Evolutionary conservation across 2,329 filamentous ascomycete species (phyloP), one percentile per base, ranked within the genome.

Genomic region (Falciphora oryzae): DNA sequence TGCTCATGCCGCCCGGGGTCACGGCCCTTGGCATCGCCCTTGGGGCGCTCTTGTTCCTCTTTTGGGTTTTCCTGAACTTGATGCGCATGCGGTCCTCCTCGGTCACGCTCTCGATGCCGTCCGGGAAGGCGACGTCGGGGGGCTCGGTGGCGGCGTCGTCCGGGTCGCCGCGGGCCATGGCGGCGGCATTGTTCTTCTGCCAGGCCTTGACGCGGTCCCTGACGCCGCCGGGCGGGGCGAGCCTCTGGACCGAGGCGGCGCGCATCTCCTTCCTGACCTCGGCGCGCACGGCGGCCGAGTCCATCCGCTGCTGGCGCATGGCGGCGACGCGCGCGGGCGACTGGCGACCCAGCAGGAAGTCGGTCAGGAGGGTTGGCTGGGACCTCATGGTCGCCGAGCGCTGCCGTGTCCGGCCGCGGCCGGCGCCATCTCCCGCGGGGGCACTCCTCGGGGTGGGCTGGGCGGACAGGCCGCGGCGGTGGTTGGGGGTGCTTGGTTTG

Each of bases 181-280:
- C 89, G 7, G 84, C 83, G 44, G 89, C 90, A 71, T 90, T 92
- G 69, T 88, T 81, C 72, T 89, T 89, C 75, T 97, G 92, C 93
- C 93, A 97, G 76, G 89, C 85, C 70, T 88, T 89, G 63, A 97
- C 91, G 71, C 93, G 88, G 69, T 91, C 89, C 67, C 85, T 85
- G 61, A 96, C 90, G n/a, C 85, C 85, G 4, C 84, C 83, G 0
- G 86, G 90, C 71, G 79, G 85, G 76, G 79, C 87, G 69, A 86
- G 80, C 75, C 79, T 86, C 73, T 76, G 82, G 63, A 83, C 85
- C n/a, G 81, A 76, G 8, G 79, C 84, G 69, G 87, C 79, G 63
- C 83, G 83, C 83, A 86, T 86, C 69, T 85, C 83, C 59, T 76
- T 74, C 76, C 79, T 71, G 76, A 80, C 71, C 72, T 84, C 75